Base-by-base conservation (phyloP, 140 eudicot species). In the Bidens hawaiensis region DNA sequence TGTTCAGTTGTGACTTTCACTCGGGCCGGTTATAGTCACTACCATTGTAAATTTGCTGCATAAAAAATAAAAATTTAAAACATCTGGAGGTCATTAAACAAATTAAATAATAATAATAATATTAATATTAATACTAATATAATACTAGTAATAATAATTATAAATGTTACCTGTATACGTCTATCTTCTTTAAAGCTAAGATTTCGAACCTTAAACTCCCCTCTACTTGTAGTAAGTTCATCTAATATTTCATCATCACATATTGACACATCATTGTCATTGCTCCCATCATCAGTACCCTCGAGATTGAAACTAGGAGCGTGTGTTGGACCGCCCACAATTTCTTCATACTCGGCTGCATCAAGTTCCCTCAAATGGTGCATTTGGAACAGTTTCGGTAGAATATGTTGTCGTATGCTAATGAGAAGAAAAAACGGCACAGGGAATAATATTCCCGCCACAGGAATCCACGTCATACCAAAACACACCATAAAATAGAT, bases 311-410 rank as follows among this genome's bases (percentile, higher is more conserved):
- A 70, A 54, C 73, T 75, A 0, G 55, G 63, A 50, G 47, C n/a
- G 0, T 48, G 75, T 23, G 72, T 15, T 40, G 69, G 75, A 43
- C 57, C 40, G 26, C 82, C 82, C 8, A 21, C 36, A 2, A 76
- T 73, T 81, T 81, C 83, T 54, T 81, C 83, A 8, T 77, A 81
- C 55, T 65, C 87, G 6, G 80, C 83, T 16, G 87, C 87, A 65
- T 81, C 87, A 1, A 81, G 73, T 60, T 77, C 82, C 22, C 56
- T 60, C 31, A 81, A 34, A 46, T 81, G 75, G 33, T 46, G 49
- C 18, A 57, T 42, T 2, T 64, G 72, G 48, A 81, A 81, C 25
- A 77, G 1, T 26, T 81, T 77, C 1, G 83, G 87, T 28, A 82
- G 64, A 30, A 77, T 5, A 59, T 82, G 74, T 41, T 82, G 71